phyloP scores from a whole-genome alignment of 1,284 basidiomycete genomes.

The Termitomyces sp. region DNA sequence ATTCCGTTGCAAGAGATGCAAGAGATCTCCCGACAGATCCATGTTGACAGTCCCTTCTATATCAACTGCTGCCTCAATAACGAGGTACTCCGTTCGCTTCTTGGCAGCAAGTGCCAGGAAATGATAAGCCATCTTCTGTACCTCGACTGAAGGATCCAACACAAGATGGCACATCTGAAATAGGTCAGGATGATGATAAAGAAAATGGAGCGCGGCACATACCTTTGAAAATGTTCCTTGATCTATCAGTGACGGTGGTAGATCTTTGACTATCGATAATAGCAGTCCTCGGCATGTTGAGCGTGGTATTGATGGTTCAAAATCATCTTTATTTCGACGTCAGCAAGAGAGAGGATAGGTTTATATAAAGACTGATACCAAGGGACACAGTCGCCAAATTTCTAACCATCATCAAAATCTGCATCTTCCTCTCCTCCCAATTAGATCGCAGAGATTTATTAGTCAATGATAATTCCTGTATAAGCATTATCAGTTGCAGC shows the following conservation, averaged over 20 bases:
- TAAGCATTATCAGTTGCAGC: constrained; percentile 59
- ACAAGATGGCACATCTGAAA: constrained; percentile 72
- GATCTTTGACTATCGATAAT: constrained; percentile 61
- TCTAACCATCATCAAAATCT: constrained; percentile 52
- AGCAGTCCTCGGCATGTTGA: constrained; percentile 64
- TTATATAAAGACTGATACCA: constrained; percentile 35
- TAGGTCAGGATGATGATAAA: neutral
- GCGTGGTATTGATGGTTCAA: constrained; percentile 48
- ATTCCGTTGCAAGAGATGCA: constrained; percentile 55
- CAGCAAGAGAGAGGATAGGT: neutral
- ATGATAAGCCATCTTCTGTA: constrained; percentile 69
- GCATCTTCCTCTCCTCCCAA: constrained; percentile 60
- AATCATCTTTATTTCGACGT: constrained; percentile 25
- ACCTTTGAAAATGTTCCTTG: constrained; percentile 63
- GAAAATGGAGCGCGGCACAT: constrained; percentile 9
- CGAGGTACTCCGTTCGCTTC: constrained; percentile 71
- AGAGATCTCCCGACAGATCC: constrained; percentile 61
- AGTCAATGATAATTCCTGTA: constrained; percentile 67
- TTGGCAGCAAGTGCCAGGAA: constrained; percentile 60
- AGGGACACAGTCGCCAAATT: constrained; percentile 50
- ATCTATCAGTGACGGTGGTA: constrained; percentile 61
- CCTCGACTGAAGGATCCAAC: constrained; percentile 56
- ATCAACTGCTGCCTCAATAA: constrained; percentile 82
- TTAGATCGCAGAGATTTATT: constrained; percentile 71
- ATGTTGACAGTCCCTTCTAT: constrained; percentile 44